These are phyloP conservation scores for Sarocladium strictum DNA, from an alignment of 2,329 filamentous ascomycete genomes.

Conservation along the genomic window DNA sequence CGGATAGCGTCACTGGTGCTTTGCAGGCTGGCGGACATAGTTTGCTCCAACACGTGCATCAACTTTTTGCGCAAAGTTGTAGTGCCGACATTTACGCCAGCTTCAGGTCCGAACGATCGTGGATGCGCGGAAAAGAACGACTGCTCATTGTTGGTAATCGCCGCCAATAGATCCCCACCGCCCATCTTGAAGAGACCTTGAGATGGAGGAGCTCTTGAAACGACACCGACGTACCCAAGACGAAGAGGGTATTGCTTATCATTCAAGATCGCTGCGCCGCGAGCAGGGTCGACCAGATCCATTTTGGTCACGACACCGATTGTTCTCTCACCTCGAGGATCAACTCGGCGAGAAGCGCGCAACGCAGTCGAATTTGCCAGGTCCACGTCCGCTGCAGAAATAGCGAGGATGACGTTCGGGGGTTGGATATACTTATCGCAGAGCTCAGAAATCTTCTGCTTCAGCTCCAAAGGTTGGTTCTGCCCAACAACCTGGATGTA, in stretches of 20 bases:
- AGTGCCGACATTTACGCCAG: conserved; percentile 74
- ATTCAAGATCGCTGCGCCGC: conserved; percentile 71
- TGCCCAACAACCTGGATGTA: conserved; percentile 95
- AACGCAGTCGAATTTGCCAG: conserved; percentile 92
- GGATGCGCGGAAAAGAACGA: conserved; percentile 82
- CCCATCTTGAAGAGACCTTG: conserved; percentile 78
- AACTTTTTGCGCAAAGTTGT: conserved; percentile 86
- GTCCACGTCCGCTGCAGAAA: conserved; percentile 96
- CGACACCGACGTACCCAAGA: conserved; percentile 94
- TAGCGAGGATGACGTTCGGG: conserved; percentile 93
- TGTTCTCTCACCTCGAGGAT: conserved; percentile 89
- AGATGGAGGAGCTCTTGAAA: conserved; percentile 69
- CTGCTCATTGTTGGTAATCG: conserved; percentile 84
- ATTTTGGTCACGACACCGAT: conserved; percentile 99
- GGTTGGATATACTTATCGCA: conserved; percentile 98
- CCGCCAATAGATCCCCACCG: conserved; percentile 65
- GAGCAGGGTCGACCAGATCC: conserved; percentile 83
- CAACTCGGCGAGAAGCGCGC: conserved; percentile 81
- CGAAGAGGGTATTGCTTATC: conserved; percentile 92
- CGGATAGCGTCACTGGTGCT: conserved; percentile 87
- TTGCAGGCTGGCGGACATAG: conserved; percentile 89
- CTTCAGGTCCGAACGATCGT: conserved; percentile 67
- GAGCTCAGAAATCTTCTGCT: conserved; percentile 91
- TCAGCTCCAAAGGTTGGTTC: conserved; percentile 84
- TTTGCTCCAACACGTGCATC: conserved; percentile 94